Evolutionary conservation across 1,284 basidiomycete genomes (phyloP), one percentile per base, ranked within the genome.

Genomic region (Fomitopsis schrenkii): DNA sequence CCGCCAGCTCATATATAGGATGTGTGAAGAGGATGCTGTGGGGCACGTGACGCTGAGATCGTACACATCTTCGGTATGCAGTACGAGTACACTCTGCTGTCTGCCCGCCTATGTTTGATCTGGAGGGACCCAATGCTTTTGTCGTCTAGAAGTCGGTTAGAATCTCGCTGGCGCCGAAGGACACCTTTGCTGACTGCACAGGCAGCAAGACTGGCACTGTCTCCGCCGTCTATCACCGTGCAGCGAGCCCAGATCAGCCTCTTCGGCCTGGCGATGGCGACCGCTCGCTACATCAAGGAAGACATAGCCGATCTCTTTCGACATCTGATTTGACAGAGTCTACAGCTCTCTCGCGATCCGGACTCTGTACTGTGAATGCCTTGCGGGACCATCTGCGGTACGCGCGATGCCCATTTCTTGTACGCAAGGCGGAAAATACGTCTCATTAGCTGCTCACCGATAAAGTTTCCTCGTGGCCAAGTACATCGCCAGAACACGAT

Each of bases 11-110:
- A 88, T 95, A 61, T 91, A 95, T 67, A 86, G 86, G 66, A 98
- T 99, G 92, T 98, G 97, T 74, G 95, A 98, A 74, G 86, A 91
- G 57, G 85, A 91, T 67, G 86, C 92, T 59, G 85, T 95, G 26
- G 88, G 91, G 59, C 82, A 67, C 78, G 82, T 44, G 84, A 91
- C 58, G 81, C 88, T 33, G 93, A 95, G 70, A 83, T 97, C 55
- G 82, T 98, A 48, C 86, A 90, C 61, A 78, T 98, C 26, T 77
- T 79, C n/a, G 94, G 97, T 74, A 89, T 99, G 66, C 86, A 92
- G 64, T 85, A 88, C 67, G 95, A 97, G 70, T 94, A 94, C 74
- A 82, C 88, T 9, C 76, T 97, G 26, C 81, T 97, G 48, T 81
- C 90, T 56, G 88, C 94, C 17, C 89, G 91, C 62, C 78, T 98